phyloP scores from a whole-genome alignment of 176 grass and related monocot genomes.

The sorghum (Sorghum bicolor) region Sorghum_bicolor_NCBIv3 NC_012874.2:71829001-71829500 shows the following conservation, averaged over 20 bases:
- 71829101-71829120: neutral
- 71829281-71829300: neutral
- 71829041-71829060: too few relatives aligned
- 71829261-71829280: conserved; percentile 21
- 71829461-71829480: conserved; percentile 30
- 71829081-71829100: neutral
- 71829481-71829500: neutral
- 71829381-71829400: neutral
- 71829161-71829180: neutral
- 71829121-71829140: neutral
- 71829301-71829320: neutral
- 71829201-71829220: conserved; percentile 11
- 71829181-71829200: neutral
- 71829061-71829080: too few relatives aligned
- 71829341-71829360: conserved; percentile 9
- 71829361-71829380: neutral
- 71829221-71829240: neutral
- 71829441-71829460: neutral
- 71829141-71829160: neutral
- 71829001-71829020: neutral
- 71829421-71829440: neutral
- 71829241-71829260: conserved; percentile 17
- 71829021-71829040: neutral
- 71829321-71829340: conserved; percentile 20
- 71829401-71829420: neutral